Conservation (phyloP, 495 filamentous ascomycete genomes). For the Terfezia boudieri region DNA sequence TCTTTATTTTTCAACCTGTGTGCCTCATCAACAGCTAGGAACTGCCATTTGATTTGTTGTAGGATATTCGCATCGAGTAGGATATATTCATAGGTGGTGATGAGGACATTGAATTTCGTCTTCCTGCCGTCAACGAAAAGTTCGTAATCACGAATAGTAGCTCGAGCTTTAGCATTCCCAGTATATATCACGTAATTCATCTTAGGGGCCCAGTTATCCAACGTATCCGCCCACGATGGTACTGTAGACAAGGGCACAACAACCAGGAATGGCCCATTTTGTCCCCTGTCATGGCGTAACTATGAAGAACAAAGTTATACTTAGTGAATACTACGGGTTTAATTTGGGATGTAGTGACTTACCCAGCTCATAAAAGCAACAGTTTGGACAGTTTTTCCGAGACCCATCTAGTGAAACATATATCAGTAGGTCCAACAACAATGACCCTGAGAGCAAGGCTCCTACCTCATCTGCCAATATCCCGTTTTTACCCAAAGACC, state of each 20-base stretch:
- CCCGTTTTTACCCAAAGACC: slow-evolving; percentile 75
- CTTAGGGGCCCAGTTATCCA: slow-evolving; percentile 90
- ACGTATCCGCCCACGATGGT: slow-evolving; percentile 92
- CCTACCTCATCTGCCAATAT: slow-evolving; percentile 67
- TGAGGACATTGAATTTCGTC: slow-evolving; percentile 80
- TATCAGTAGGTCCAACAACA: not conserved
- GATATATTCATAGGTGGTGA: slow-evolving; percentile 93
- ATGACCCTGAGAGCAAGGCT: not conserved
- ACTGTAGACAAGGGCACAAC: slow-evolving; percentile 91
- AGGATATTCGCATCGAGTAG: slow-evolving; percentile 56
- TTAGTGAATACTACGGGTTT: slow-evolving; percentile 1
- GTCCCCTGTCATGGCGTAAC: slow-evolving; percentile 73
- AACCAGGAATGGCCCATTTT: slow-evolving; percentile 87
- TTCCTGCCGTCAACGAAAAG: slow-evolving; percentile 61
- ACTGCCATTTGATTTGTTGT: slow-evolving; percentile 84
- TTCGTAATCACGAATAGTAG: slow-evolving; percentile 69
- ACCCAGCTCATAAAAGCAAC: slow-evolving; percentile 83
- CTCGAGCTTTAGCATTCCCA: slow-evolving; percentile 59
- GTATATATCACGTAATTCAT: slow-evolving; percentile 94
- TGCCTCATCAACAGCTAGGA: slow-evolving; percentile 86
- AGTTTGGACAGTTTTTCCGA: slow-evolving; percentile 96
- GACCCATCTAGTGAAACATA: slow-evolving; percentile 40
- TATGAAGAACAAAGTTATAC: not conserved
- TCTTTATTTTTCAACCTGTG: slow-evolving; percentile 93
- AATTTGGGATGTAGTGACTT: not conserved